Conservation (phyloP, 495 filamentous ascomycete species). For the Collariella sp. region DNA sequence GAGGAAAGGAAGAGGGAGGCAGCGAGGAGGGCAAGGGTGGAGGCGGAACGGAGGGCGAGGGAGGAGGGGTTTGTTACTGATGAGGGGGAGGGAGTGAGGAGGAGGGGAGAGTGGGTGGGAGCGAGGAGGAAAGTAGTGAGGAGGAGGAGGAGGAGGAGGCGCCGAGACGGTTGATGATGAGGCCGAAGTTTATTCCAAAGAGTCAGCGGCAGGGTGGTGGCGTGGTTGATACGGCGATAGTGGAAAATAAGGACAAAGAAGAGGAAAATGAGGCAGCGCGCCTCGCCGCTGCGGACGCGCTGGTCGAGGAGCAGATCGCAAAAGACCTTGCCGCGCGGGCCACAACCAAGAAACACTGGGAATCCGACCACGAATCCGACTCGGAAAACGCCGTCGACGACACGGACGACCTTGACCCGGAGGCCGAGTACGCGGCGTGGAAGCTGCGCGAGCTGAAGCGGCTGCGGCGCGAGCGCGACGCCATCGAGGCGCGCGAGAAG, state of each 20-base stretch:
- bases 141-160: constrained; percentile 55
- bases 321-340: constrained; percentile 67
- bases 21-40: constrained; percentile 35
- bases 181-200: constrained; percentile 90
- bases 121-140: constrained; percentile 37
- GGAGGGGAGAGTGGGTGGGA: constrained; percentile 27
- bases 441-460: constrained; percentile 85
- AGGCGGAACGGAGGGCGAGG: constrained; percentile 40
- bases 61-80: constrained; percentile 76
- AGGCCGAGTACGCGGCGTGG: constrained; percentile 87
- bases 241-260: constrained; percentile 38
- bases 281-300: constrained; percentile 57
- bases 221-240: background rate
- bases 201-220: constrained; percentile 47
- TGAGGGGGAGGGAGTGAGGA: constrained; percentile 36
- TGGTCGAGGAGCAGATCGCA: constrained; percentile 83
- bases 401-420: constrained; percentile 79
- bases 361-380: constrained; percentile 60
- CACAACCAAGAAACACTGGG: constrained; percentile 73
- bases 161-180: constrained; percentile 62
- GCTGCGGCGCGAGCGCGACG: constrained; percentile 74
- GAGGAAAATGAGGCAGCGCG: constrained; percentile 36
- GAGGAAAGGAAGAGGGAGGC: constrained; percentile 39
- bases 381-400: constrained; percentile 68
- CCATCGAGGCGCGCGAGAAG: constrained; percentile 73